These are phyloP conservation scores for Globisporangium splendens DNA, from an alignment of 352 stramenopile species.

Conservation along the genomic window DNA sequence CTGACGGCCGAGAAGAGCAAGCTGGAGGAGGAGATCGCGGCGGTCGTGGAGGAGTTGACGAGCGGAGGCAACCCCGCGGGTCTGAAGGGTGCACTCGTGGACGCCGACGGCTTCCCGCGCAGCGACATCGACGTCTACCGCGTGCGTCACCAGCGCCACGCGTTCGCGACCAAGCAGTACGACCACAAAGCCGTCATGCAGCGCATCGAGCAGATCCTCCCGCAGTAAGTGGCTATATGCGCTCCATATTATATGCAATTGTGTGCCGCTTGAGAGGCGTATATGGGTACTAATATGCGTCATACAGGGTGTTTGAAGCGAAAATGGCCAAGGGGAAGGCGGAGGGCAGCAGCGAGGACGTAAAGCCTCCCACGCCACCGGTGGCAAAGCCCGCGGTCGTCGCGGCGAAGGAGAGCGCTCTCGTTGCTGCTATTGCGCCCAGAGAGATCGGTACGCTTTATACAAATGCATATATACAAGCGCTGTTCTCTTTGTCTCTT, in stretches of 20 bases:
- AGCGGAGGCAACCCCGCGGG: conserved; percentile 55
- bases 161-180: conserved; percentile 86
- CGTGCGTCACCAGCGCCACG: conserved; percentile 87
- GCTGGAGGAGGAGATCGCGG: conserved; percentile 61
- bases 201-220: conserved; percentile 87
- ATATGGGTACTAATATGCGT: background rate
- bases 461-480: too few relatives aligned
- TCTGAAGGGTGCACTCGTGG: conserved; percentile 89
- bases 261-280: conserved; percentile 12
- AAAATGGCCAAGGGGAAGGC: conserved; percentile 24
- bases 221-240: conserved; percentile 37
- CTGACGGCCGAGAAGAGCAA: conserved; percentile 31
- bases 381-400: background rate
- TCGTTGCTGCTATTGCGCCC: background rate
- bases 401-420: background rate
- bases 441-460: conserved; percentile 13
- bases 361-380: conserved; percentile 16
- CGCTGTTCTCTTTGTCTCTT: too few relatives aligned
- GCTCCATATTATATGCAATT: background rate
- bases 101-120: conserved; percentile 93
- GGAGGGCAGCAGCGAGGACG: conserved; percentile 20
- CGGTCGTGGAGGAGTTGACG: conserved; percentile 53
- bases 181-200: conserved; percentile 89
- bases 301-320: conserved; percentile 30
- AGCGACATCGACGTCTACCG: conserved; percentile 94